Evolutionary conservation across 2,329 filamentous ascomycete species (phyloP).

Genomic region (Trichoderma endophyticum): DNA sequence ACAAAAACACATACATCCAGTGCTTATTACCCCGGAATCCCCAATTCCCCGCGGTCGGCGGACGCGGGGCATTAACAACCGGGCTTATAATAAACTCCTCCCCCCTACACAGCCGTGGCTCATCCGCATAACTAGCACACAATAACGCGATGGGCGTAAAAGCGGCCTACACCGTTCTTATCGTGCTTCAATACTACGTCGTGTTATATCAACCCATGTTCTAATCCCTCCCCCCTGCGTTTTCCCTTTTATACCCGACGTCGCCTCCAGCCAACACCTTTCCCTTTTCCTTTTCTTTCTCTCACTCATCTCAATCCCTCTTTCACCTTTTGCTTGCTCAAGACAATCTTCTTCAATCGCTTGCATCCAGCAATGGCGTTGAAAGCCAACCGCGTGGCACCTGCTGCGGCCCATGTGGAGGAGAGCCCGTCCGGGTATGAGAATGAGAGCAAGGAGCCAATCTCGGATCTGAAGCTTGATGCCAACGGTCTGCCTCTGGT

Average conservation of each 20-base stretch:
- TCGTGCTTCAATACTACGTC: background rate
- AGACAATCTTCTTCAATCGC: background rate
- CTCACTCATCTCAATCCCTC: background rate
- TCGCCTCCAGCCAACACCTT: background rate
- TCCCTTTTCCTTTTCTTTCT: background rate
- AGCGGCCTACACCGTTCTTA: slow-evolving; percentile 4
- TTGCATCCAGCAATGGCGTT: background rate
- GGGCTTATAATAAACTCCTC: background rate
- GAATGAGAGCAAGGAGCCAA: slow-evolving; percentile 4
- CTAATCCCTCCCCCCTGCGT: background rate
- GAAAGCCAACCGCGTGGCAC: background rate
- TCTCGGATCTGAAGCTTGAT: slow-evolving; percentile 4
- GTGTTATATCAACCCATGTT: background rate
- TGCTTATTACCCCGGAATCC: slow-evolving; percentile 11
- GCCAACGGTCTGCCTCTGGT: slow-evolving; percentile 1
- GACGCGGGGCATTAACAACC: slow-evolving; percentile 4
- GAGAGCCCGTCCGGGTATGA: slow-evolving; percentile 1
- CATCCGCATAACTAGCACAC: background rate
- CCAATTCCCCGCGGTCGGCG: background rate
- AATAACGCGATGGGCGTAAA: background rate
- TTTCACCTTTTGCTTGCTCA: background rate
- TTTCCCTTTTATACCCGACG: background rate
- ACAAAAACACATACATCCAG: background rate
- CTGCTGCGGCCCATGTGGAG: slow-evolving; percentile 1
- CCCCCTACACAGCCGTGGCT: background rate